These are phyloP conservation scores for Yamadazyma triangularis DNA, from an alignment of 1,139 yeast species.

Conservation along the genomic window DNA sequence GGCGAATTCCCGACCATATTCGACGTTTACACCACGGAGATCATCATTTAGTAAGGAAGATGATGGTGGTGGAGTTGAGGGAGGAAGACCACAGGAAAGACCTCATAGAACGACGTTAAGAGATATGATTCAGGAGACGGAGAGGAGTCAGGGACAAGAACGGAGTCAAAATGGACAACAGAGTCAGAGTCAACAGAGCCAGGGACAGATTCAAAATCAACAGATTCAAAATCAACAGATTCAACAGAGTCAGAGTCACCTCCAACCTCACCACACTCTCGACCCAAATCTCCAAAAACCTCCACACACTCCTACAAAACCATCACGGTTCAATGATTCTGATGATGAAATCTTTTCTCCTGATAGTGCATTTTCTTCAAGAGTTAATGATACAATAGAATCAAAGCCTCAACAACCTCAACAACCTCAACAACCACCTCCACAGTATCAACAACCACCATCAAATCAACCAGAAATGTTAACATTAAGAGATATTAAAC, in stretches of 20 bases:
- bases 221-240: no score
- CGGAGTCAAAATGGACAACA: constrained; percentile 2
- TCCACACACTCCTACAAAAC: neutral
- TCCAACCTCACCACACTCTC: no score
- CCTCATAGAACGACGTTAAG: constrained; percentile 11
- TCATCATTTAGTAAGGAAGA: constrained; percentile 53
- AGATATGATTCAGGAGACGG: constrained; percentile 1
- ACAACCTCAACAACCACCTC: constrained; percentile 7
- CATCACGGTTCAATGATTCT: neutral
- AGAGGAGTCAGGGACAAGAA: constrained; percentile 1
- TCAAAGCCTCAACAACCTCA: constrained; percentile 3
- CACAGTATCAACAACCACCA: constrained; percentile 8
- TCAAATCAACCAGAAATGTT: constrained; percentile 6
- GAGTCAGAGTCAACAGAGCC: no score
- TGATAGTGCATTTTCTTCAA: neutral
- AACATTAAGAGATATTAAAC: constrained; percentile 9
- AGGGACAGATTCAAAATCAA: no score
- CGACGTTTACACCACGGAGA: constrained; percentile 37
- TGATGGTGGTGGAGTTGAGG: constrained; percentile 3
- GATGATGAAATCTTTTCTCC: neutral
- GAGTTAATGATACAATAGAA: neutral
- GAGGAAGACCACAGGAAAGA: no score
- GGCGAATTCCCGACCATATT: constrained; percentile 41
- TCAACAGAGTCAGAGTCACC: no score
- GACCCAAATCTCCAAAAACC: neutral